phyloP scores from a whole-genome alignment of 2,329 filamentous ascomycete species.

The Phialocephala subalpina region DNA sequence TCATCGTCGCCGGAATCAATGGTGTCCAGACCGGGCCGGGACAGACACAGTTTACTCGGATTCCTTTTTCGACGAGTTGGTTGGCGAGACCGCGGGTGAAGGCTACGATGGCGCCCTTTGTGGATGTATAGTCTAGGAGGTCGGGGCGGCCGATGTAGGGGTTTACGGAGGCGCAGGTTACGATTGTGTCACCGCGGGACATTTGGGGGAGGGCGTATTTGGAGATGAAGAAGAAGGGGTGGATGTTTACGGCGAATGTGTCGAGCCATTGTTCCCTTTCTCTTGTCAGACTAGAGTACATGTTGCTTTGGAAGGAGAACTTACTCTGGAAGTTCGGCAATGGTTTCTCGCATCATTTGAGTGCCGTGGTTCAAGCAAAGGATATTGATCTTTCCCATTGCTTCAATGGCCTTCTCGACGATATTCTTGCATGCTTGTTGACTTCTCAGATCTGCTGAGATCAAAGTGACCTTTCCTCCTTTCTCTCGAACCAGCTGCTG shows the following conservation, averaged over 20 bases:
- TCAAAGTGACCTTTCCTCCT: conserved; percentile 70
- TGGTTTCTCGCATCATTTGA: conserved; percentile 77
- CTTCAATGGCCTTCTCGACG: conserved; percentile 70
- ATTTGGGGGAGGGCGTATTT: conserved; percentile 82
- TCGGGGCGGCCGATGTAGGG: conserved; percentile 83
- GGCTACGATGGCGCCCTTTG: conserved; percentile 79
- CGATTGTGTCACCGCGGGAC: conserved; percentile 76
- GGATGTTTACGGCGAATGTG: conserved; percentile 86
- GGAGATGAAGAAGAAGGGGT: conserved; percentile 81
- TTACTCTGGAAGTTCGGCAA: conserved; percentile 74
- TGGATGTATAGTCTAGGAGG: conserved; percentile 82
- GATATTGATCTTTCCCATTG: conserved; percentile 76
- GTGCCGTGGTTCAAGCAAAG: conserved; percentile 78
- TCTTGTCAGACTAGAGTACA: neutral
- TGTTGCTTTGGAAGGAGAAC: conserved; percentile 38
- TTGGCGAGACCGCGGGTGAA: conserved; percentile 61
- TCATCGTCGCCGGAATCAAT: conserved; percentile 78
- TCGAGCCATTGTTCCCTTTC: conserved; percentile 75
- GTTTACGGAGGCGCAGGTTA: conserved; percentile 88
- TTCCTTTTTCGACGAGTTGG: conserved; percentile 45
- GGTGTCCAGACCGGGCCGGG: conserved; percentile 84
- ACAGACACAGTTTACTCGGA: conserved; percentile 79
- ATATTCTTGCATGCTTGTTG: conserved; percentile 74
- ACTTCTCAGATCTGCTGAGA: conserved; percentile 70
- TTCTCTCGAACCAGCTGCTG: conserved; percentile 73